Evolutionary conservation across 352 stramenopile species (phyloP).

Genomic region (Pythium phragmitis): DNA sequence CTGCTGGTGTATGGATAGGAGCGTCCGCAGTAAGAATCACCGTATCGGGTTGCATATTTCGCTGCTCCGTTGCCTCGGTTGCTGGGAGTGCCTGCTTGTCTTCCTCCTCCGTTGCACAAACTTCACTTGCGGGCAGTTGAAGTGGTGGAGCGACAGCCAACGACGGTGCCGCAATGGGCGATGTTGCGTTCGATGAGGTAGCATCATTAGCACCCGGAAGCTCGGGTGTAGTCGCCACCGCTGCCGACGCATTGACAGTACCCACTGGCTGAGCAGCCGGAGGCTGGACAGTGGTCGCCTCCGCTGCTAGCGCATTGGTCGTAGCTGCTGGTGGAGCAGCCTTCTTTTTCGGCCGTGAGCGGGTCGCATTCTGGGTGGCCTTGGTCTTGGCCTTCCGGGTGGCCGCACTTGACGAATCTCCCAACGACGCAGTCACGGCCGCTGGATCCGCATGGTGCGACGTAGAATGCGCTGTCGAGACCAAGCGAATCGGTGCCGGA

Average conservation of each 20-base stretch:
- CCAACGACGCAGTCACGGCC: neutral
- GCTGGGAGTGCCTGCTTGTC: neutral
- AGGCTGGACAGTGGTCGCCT: neutral
- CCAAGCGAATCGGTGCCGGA: slow-evolving; percentile 9
- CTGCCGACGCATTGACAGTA: neutral
- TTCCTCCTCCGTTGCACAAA: neutral
- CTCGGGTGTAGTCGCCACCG: neutral
- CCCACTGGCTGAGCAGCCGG: neutral
- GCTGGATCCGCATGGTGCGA: neutral
- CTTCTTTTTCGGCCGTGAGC: neutral
- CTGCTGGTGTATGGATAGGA: neutral
- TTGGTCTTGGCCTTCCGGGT: neutral
- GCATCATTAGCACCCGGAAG: neutral
- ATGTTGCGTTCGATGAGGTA: neutral
- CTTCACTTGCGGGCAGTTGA: neutral
- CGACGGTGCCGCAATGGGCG: neutral
- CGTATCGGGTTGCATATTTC: neutral
- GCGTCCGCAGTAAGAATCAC: slow-evolving; percentile 13
- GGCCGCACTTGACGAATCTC: neutral
- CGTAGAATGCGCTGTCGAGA: neutral
- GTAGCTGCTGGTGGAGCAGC: neutral
- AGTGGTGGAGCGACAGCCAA: neutral
- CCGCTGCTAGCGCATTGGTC: neutral
- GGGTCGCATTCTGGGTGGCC: neutral
- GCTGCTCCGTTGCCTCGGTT: neutral